A percentile compares a stretch with the other conserved stretches of the same genome.
Conservation (phyloP, 2,329 filamentous ascomycete species). For the Cladosporium cucumerinum region DNA sequence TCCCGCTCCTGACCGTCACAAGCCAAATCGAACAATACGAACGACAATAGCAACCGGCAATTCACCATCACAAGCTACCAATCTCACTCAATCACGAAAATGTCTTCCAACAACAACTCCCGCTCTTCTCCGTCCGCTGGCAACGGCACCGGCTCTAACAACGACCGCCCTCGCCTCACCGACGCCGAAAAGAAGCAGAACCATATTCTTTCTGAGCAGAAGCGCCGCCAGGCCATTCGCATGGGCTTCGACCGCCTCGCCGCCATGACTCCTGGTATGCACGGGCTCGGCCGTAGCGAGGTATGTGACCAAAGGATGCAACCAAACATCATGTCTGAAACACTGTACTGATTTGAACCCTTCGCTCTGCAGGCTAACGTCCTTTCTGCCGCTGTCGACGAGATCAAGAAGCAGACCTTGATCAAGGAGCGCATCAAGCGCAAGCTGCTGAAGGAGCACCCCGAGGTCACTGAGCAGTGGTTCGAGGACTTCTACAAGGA, state of each 20-base stretch:
- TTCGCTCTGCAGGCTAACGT: conserved; percentile 76
- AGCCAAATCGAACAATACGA: neutral
- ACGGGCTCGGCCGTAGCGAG: conserved; percentile 81
- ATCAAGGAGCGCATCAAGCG: conserved; percentile 10
- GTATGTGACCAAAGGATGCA: neutral
- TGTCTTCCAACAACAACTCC: conserved; percentile 2
- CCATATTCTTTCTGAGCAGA: conserved; percentile 66
- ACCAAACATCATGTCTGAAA: neutral
- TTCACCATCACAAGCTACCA: neutral
- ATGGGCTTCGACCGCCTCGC: conserved; percentile 80
- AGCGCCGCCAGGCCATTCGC: conserved; percentile 71
- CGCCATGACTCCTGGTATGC: conserved; percentile 73
- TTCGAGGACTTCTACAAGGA: conserved; percentile 22
- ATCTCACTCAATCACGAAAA: neutral
- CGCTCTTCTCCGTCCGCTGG: conserved; percentile 10
- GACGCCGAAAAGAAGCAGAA: conserved; percentile 71
- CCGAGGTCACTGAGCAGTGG: neutral
- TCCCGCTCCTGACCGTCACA: neutral
- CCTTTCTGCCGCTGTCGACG: conserved; percentile 54
- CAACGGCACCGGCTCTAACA: neutral
- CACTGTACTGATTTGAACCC: neutral
- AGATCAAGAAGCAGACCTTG: conserved; percentile 8
- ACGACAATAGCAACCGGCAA: conserved; percentile 4
- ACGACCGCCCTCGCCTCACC: conserved; percentile 54
- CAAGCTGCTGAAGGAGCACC: neutral